Base-by-base conservation (phyloP, 2,329 filamentous ascomycete species). In the Colletotrichum melonis region DNA sequence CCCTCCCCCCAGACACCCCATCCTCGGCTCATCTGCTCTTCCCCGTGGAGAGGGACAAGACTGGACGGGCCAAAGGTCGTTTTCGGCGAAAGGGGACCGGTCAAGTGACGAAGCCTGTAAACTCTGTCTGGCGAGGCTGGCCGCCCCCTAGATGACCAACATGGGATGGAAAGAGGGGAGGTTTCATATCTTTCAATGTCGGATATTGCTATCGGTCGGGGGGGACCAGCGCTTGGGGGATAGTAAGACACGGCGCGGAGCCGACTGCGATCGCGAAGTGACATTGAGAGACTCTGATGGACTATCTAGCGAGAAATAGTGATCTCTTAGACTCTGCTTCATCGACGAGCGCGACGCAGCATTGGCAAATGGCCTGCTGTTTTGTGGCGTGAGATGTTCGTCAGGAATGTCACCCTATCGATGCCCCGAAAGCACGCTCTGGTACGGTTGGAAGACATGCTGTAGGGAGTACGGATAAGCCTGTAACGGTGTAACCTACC, bases 41-140 rank as follows among this genome's bases (percentile, higher is more conserved):
- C 59, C 55, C 56, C 38, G 28, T 5, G 42, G 42, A 49, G 42
- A 19, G 42, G 19, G 42, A 49, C 16, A n/a, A 49, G 42, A n/a
- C 38, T 42, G 38, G 28, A 72, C 59, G 42, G 46, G 16, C 52
- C 16, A 42, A 42, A 38, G 66, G 66, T 52, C 42, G 32, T 49
- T 58, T 59, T 60, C 65, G 69, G 69, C 65, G 69, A 7, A 55
- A 69, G 57, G 35, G 32, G 19, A 22, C 5, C 35, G 66, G 67
- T 73, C 70, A 73, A 73, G 24, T 73, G 70, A 73, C 46, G 60
- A 56, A 24, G 60, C 66, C 55, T 57, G 69, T 24, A 73, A 65
- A 73, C 60, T 73, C 56, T 46, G 32, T 73, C 16, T 42, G 35
- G 70, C 35, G 67, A 73, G 66, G 70, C 70, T 73, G 66, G 16